Conservation (phyloP, 2,329 filamentous ascomycete species). For the Elsinoe batatas region DNA sequence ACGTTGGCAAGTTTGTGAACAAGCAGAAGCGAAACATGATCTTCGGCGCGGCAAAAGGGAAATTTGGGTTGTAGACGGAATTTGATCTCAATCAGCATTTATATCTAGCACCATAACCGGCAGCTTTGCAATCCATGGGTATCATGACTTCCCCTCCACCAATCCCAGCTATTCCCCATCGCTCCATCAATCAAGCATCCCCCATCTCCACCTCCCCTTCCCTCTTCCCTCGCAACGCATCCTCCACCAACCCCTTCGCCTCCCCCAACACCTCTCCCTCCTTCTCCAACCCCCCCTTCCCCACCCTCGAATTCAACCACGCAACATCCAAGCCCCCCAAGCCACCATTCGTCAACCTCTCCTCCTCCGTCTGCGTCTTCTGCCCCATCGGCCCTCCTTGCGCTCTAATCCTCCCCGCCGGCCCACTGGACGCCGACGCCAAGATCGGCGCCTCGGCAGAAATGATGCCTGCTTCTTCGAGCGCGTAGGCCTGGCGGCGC, state of each 20-base stretch:
- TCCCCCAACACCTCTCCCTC: slow-evolving; percentile 69
- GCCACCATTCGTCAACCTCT: slow-evolving; percentile 35
- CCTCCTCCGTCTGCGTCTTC: slow-evolving; percentile 16
- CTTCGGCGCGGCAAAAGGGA: slow-evolving; percentile 41
- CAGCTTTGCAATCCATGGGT: background rate
- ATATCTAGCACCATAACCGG: too few species aligned
- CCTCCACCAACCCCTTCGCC: slow-evolving; percentile 46
- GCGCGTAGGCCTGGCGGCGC: slow-evolving; percentile 63
- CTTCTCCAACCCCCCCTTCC: slow-evolving; percentile 72
- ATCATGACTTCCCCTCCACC: background rate
- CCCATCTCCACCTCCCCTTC: slow-evolving; percentile 3
- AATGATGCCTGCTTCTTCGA: slow-evolving; percentile 74
- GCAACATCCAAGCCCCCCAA: slow-evolving; percentile 63
- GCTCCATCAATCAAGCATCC: background rate
- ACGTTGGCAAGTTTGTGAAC: slow-evolving; percentile 76
- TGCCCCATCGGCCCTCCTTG: slow-evolving; percentile 12
- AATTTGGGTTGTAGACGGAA: background rate
- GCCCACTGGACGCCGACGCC: slow-evolving; percentile 23
- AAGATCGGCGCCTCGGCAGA: slow-evolving; percentile 33
- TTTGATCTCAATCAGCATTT: too few species aligned
- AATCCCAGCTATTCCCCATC: background rate
- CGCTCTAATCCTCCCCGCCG: slow-evolving; percentile 17
- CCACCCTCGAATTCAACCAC: slow-evolving; percentile 78
- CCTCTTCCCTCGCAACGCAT: slow-evolving; percentile 15
- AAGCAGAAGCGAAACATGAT: slow-evolving; percentile 82